Evolutionary conservation across 2,329 filamentous ascomycete genomes (phyloP).

Genomic region (Cercospora nicotianae): DNA sequence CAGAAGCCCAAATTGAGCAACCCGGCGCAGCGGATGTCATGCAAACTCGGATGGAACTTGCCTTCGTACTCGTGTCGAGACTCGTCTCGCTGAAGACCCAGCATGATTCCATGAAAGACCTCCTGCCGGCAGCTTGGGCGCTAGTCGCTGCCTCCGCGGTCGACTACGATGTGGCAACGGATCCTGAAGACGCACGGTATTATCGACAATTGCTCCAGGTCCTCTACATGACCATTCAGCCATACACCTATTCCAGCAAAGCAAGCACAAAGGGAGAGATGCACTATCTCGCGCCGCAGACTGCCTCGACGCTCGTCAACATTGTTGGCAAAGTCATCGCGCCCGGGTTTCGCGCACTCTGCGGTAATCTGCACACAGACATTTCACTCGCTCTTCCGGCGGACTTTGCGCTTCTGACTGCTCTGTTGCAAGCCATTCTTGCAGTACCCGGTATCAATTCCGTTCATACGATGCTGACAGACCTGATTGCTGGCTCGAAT

Average conservation of each 20-base stretch:
- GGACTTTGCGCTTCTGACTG: slow-evolving; percentile 84
- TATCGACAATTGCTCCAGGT: slow-evolving; percentile 82
- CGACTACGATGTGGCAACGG: slow-evolving; percentile 61
- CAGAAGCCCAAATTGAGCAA: slow-evolving; percentile 69
- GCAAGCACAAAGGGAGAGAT: slow-evolving; percentile 19
- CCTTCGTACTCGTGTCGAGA: slow-evolving; percentile 77
- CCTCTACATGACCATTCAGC: slow-evolving; percentile 77
- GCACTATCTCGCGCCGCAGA: slow-evolving; percentile 39
- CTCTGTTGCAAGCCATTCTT: slow-evolving; percentile 81
- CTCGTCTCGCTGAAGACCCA: slow-evolving; percentile 60
- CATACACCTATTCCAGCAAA: slow-evolving; percentile 48
- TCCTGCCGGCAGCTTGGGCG: slow-evolving; percentile 62
- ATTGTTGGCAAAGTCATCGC: slow-evolving; percentile 77
- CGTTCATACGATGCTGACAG: slow-evolving; percentile 46
- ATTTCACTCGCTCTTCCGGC: slow-evolving; percentile 54
- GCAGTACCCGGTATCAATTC: slow-evolving; percentile 71
- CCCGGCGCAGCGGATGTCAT: slow-evolving; percentile 78
- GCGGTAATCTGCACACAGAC: slow-evolving; percentile 71
- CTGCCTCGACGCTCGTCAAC: slow-evolving; percentile 66
- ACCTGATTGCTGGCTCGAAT: slow-evolving; percentile 59
- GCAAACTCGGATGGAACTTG: slow-evolving; percentile 74
- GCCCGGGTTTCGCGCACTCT: slow-evolving; percentile 77
- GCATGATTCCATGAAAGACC: slow-evolving; percentile 52
- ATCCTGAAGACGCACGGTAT: slow-evolving; percentile 62
- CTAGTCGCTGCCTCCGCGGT: slow-evolving; percentile 55